Base-by-base conservation (phyloP, 805 yeast species). In the Blastobotrys americana region DNA sequence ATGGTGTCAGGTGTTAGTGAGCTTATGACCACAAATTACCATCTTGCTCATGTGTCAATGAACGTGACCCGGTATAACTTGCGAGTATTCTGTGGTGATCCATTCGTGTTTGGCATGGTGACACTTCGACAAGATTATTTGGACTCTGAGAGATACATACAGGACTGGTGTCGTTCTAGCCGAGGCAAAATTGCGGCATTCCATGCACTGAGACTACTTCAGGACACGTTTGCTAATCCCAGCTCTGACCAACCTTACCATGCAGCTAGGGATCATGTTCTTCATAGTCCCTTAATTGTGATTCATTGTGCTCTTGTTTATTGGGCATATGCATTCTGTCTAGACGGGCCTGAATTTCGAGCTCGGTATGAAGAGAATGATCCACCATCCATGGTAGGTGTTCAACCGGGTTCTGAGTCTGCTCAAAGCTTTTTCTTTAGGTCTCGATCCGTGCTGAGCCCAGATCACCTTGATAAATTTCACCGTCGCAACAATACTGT, bases 61-160 rank as follows among this genome's bases (percentile, higher is more conserved):
- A 77, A 84, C 40, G 74, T 82, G 9, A 25, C 79, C 80, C 48
- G 86, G 82, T 53, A 82, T 82, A 61, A 85, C 60, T 76, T 84
- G 47, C 81, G 82, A 40, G 80, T 84, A 4, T 80, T 70, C 60
- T 79, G 87, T 3, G 95, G 95, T 1, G 84, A 86, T 4, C 89
- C 89, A 1, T 78, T 82, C 65, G 74, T 89, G 54, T 79, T 82
- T 80, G 82, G 77, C 54, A 84, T 79, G 23, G 67, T 67, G 33
- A 78, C 82, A 5, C 74, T 76, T 6, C 63, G 65, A 3, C 58
- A 65, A 1, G 78, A 74, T 46, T 72, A 76, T 51, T 66, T 68
- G 18, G 63, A 69, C 2, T 78, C 77, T 5, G 67, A 69, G 39
- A 63, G 61, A 17, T 66, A 80, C 50, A 72, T 82, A 15, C 58